phyloP scores from a whole-genome alignment of 1,139 yeast species.

The Eremothecium coryli region DNA sequence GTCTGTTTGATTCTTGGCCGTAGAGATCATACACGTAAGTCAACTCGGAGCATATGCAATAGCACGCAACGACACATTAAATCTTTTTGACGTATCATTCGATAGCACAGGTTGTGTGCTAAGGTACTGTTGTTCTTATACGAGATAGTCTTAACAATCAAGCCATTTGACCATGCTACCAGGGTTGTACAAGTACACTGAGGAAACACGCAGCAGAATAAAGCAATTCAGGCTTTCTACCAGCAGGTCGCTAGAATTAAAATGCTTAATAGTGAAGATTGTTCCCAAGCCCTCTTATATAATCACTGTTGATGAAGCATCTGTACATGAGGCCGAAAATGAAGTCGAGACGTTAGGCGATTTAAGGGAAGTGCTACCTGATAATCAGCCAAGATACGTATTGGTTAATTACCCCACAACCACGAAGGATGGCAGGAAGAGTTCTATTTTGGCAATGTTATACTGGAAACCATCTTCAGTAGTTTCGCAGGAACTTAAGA shows the following conservation, averaged over 20 bases:
- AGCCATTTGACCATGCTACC: no score
- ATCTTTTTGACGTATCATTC: no score
- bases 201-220: conserved; percentile 51
- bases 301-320: conserved; percentile 39
- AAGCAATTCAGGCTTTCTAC: conserved; percentile 66
- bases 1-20: no score
- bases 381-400: conserved; percentile 67
- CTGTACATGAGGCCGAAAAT: conserved; percentile 36
- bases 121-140: no score
- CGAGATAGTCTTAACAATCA: no score
- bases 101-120: no score
- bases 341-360: conserved; percentile 38
- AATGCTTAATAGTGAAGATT: conserved; percentile 44
- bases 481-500: conserved; percentile 58
- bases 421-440: conserved; percentile 59
- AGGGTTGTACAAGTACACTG: conserved; percentile 50
- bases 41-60: no score
- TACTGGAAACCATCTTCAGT: conserved; percentile 85
- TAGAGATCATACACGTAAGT: no score
- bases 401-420: conserved; percentile 71
- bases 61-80: no score
- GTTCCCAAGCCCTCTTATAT: conserved; percentile 47
- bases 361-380: conserved; percentile 70
- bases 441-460: conserved; percentile 64
- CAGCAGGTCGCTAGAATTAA: conserved; percentile 53